Evolutionary conservation across 345 rosid genomes (phyloP), one percentile per base, ranked within the genome.

Genomic region (Linum lewisii): DNA sequence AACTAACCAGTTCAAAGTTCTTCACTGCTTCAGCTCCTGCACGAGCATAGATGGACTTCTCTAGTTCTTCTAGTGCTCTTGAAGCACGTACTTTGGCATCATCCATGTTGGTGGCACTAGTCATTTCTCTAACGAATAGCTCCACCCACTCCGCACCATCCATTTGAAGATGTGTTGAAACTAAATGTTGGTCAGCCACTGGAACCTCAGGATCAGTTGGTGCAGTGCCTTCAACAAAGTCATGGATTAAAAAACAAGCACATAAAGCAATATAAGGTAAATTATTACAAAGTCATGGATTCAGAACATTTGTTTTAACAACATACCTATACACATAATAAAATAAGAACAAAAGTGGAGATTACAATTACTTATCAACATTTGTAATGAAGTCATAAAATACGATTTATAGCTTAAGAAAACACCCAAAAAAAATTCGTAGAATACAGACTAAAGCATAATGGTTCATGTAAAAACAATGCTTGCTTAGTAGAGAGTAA

Each of bases 21-120:
- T 78, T 78, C 36, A 74, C 77, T 10, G 84, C 76, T 71, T 82
- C 84, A 53, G 82, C 69, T 54, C 77, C 79, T 45, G 85, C 81
- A 60, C 82, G 82, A 24, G 82, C 84, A 64, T 67, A 57, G 61
- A 88, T 80, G 25, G 96, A 82, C 74, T 83, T 86, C 79, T 88
- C 96, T 32, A 88, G 73, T 59, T 66, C 84, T 74, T 84, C 88
- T 22, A 88, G 74, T 2, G 90, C 91, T 72, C 82, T 79, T 19
- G 93, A 72, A 70, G 96, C 96, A 65, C 96, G 96, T 51, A 72
- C 72, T 82, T 82, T 80, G 10, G 96, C 96, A 66, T 88, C 85
- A 70, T 85, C 88, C 68, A 85, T 75, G 58, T 85, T 73, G 11
- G 93, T 77, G 52, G 93, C 83, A 66, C 78, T 78, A 74, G 50